A percentile compares a stretch with the other conserved stretches of the same genome.
phyloP scores from a whole-genome alignment of 805 yeast species.

The Candida verbasci region DNA sequence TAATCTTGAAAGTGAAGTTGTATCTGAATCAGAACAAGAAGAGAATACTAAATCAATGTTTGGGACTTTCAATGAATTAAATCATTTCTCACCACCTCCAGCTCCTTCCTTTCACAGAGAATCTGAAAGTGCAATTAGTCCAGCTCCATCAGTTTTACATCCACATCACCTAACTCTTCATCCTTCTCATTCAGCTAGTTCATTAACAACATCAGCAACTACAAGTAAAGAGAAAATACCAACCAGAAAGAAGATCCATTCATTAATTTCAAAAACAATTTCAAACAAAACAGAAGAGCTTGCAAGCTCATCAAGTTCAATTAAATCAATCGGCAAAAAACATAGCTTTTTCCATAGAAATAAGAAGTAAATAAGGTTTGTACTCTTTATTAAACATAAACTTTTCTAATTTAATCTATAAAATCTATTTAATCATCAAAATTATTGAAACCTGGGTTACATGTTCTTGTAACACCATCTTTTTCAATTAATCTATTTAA shows the following conservation, averaged over 20 bases:
- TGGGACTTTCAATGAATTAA: too few species aligned
- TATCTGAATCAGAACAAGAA: too few species aligned
- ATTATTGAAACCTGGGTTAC: conserved; percentile 18
- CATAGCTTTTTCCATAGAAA: conserved; percentile 16
- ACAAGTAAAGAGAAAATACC: conserved; percentile 8
- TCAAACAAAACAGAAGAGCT: conserved; percentile 7
- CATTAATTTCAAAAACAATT: conserved; percentile 7
- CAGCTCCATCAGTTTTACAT: conserved; percentile 8
- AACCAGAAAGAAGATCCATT: conserved; percentile 4
- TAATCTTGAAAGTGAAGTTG: too few species aligned
- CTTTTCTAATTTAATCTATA: too few species aligned
- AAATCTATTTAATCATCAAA: conserved; percentile 4
- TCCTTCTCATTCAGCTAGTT: conserved; percentile 22
- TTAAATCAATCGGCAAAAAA: conserved; percentile 11
- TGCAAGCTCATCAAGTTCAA: conserved; percentile 8
- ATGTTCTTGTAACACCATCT: conserved; percentile 32
- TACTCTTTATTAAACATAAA: too few species aligned
- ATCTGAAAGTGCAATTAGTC: too few species aligned
- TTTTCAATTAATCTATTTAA: conserved; percentile 27
- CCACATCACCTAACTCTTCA: conserved; percentile 13
- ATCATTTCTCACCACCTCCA: too few species aligned
- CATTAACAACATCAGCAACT: conserved; percentile 20
- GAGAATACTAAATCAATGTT: too few species aligned
- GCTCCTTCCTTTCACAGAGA: too few species aligned
- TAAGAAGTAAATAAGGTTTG: background rate